Base-by-base conservation (phyloP, 1,139 yeast species). In the Geotrichum reessii region DNA sequence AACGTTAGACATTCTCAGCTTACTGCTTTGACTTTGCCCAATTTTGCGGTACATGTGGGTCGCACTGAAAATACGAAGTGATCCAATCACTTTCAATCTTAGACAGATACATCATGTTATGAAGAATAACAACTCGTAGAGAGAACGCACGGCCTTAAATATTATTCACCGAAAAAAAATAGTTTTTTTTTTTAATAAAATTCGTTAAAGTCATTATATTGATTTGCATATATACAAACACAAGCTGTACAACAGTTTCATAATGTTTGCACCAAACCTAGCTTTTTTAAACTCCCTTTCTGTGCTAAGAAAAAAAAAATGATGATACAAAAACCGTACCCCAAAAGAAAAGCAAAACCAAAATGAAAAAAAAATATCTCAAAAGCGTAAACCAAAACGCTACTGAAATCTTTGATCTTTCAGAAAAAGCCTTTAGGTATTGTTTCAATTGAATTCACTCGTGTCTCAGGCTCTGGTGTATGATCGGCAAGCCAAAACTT, bases 401-500 rank as follows among this genome's bases (percentile, higher is more conserved):
- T 14, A 14, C 6, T 7, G 5, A 14, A 14, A 11, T n/a, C 42
- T 14, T 2, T 6, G 17, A 31, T 12, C 37, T 37, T 14, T 37
- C n/a, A 37, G n/a, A 37, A 37, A 14, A 37, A 37, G 7, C 42
- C 42, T 14, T 37, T 37, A 2, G 42, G 42, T 37, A n/a, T 14
- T 37, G 48, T 46, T 28, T 25, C 25, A 9, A 46, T 25, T 22
- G 48, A 46, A 24, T 22, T 46, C 9, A 37, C 42, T 37, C 42
- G 42, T n/a, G 42, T 37, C 19, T 37, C 42, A 3, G 25, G 25
- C 24, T 28, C 22, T 5, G 17, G 31, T 7, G 58, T 50, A 53
- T 68, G 72, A 7, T 61, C 63, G 17, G 72, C 69, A 58, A 81
- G 72, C 73, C 83, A 82, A 2, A 63, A 68, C 27, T 76, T 50